Percentiles rank a stretch among this genome's conserved stretches.
These are phyloP conservation scores for Diaporthe sp. DNA, from an alignment of 2,329 filamentous ascomycete genomes.

Conservation along the genomic window DNA sequence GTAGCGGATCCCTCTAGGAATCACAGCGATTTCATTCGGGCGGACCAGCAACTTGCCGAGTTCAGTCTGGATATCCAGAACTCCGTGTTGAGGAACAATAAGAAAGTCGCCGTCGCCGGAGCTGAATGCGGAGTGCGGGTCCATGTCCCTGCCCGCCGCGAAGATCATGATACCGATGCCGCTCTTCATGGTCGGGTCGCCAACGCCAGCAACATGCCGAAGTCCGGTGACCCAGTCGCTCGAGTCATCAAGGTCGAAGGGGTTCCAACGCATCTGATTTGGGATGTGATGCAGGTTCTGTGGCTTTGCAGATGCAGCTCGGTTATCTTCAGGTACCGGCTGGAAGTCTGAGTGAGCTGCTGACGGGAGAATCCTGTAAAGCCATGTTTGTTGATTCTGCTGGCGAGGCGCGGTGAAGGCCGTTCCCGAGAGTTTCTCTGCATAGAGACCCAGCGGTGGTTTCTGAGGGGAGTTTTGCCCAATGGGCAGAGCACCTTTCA, in stretches of 20 bases:
- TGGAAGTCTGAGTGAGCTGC: slow-evolving; percentile 70
- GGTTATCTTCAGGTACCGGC: slow-evolving; percentile 51
- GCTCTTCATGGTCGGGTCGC: slow-evolving; percentile 83
- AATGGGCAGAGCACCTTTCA: slow-evolving; percentile 80
- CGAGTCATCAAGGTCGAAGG: slow-evolving; percentile 74
- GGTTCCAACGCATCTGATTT: slow-evolving; percentile 85
- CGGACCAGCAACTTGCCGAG: slow-evolving; percentile 80
- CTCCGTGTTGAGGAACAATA: slow-evolving; percentile 81
- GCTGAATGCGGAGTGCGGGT: slow-evolving; percentile 80
- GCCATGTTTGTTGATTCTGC: slow-evolving; percentile 79
- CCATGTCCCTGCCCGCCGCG: slow-evolving; percentile 83
- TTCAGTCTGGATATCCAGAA: slow-evolving; percentile 82
- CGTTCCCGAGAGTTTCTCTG: slow-evolving; percentile 82
- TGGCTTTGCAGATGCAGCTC: slow-evolving; percentile 22
- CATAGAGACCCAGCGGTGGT: slow-evolving; percentile 81
- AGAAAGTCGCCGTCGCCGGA: slow-evolving; percentile 85
- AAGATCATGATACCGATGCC: slow-evolving; percentile 87
- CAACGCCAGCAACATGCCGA: slow-evolving; percentile 81
- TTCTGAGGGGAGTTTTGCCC: slow-evolving; percentile 88
- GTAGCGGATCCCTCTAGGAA: slow-evolving; percentile 81
- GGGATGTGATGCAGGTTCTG: slow-evolving; percentile 78
- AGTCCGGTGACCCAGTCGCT: slow-evolving; percentile 68
- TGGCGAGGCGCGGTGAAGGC: slow-evolving; percentile 78
- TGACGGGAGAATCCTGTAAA: slow-evolving; percentile 77
- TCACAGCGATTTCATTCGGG: slow-evolving; percentile 82